A percentile compares a stretch with the other conserved stretches of the same genome.
Evolutionary conservation across 208 protist species (phyloP).

Genomic region (Angomonas ambiguus): DNA sequence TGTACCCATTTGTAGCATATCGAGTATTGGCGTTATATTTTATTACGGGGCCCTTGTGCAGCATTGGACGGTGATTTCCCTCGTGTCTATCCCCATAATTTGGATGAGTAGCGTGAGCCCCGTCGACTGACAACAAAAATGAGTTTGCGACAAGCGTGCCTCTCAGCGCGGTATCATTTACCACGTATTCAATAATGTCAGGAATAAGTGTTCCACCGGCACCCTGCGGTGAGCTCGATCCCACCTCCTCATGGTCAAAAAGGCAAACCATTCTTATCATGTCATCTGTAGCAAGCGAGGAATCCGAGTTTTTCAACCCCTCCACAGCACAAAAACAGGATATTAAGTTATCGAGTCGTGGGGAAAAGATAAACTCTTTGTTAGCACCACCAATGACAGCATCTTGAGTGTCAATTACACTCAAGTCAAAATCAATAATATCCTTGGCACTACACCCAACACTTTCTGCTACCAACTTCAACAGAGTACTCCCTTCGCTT

Average conservation of each 20-base stretch:
- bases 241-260: constrained; percentile 91
- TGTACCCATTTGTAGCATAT: constrained; percentile 93
- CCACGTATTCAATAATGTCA: constrained; percentile 75
- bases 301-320: constrained; percentile 47
- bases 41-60: constrained; percentile 93
- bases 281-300: constrained; percentile 47
- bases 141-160: constrained; percentile 79
- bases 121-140: constrained; percentile 94
- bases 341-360: constrained; percentile 95
- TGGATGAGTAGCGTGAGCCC: constrained; percentile 95
- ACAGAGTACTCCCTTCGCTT: constrained; percentile 63
- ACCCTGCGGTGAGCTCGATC: constrained; percentile 69
- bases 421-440: constrained; percentile 96
- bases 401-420: constrained; percentile 91
- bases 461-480: constrained; percentile 67
- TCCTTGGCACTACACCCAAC: constrained; percentile 54
- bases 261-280: constrained; percentile 85
- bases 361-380: constrained; percentile 95
- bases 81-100: constrained; percentile 96
- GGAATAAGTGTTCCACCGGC: constrained; percentile 68
- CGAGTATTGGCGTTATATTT: constrained; percentile 96
- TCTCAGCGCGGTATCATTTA: constrained; percentile 27
- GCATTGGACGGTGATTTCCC: constrained; percentile 77
- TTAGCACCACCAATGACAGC: constrained; percentile 86
- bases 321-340: constrained; percentile 92